Evolutionary conservation across 2,329 filamentous ascomycete genomes (phyloP).

Genomic region (Coleophoma crateriformis): DNA sequence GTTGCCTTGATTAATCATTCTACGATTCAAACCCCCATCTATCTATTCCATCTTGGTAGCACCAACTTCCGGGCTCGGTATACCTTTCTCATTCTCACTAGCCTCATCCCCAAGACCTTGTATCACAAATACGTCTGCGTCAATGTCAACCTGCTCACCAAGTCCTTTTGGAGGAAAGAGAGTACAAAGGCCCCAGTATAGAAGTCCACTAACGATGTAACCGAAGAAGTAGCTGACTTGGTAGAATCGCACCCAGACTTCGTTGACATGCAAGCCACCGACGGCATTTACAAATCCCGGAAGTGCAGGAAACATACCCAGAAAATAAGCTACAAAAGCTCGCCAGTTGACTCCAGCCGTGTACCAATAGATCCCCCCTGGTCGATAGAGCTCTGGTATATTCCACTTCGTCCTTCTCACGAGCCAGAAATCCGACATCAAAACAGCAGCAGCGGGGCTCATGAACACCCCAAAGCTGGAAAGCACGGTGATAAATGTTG

Average conservation of each 20-base stretch:
- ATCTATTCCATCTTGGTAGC: no score
- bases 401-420: conserved; percentile 5
- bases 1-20: no score
- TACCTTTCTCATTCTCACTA: neutral
- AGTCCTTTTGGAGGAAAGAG: conserved; percentile 1
- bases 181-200: conserved; percentile 4
- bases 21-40: no score
- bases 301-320: conserved; percentile 8
- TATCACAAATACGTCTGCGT: conserved; percentile 2
- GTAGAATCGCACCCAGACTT: conserved; percentile 6
- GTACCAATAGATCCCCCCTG: conserved; percentile 9
- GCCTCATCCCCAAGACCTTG: neutral
- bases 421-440: conserved; percentile 8
- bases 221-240: conserved; percentile 9
- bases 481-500: conserved; percentile 2
- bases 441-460: conserved; percentile 4
- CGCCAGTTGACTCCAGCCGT: conserved; percentile 5
- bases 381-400: conserved; percentile 7
- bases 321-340: conserved; percentile 6
- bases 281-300: conserved; percentile 7
- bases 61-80: neutral
- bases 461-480: conserved; percentile 8
- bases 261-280: conserved; percentile 1
- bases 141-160: conserved; percentile 7
- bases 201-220: conserved; percentile 3